Evolutionary conservation across 208 protist species (phyloP), one percentile per base, ranked within the genome.

Genomic region (Acanthamoeba sp.): DNA sequence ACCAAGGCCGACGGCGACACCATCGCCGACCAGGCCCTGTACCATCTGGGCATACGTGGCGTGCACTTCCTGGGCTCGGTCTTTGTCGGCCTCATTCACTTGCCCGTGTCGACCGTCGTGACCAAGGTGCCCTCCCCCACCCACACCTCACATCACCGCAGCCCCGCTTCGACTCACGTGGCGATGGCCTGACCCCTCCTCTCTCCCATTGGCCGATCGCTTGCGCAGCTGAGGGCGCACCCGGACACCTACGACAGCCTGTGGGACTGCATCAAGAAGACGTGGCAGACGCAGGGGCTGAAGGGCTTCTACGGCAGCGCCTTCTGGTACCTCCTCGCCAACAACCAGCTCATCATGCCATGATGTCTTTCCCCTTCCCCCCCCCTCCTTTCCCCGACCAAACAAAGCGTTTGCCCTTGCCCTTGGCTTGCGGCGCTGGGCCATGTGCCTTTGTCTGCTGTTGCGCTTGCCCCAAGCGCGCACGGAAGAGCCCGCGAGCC

Each of bases 221-320:
- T n/a, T n/a, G 48, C 48, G 6, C 48, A 78, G 69, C 69, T 78
- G 69, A 78, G 69, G 18, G 69, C 69, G 0, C 29, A 78, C 29
- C 69, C 69, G n/a, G 69, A 78, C 36, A 32, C 32, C 34, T 78
- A 78, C 69, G 69, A 78, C 0, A 78, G 32, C 69, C 1, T 78
- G 36, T 78, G 69, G 69, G 69, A 78, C 29, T 78, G 69, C 20
- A 78, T 78, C 69, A 78, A 78, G 18, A 36, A 78, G 69, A 78
- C 69, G 4, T 78, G 69, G 69, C 24, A 42, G 69, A 78, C 29
- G 69, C 29, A 78, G 18, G 69, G 69, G 4, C 29, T 78, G 24
- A 78, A 78, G 69, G 69, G 69, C 69, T 78, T 78, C 69, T 78
- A 78, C 32, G 36, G 69, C 36, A 27, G 69, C 36, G 36, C 69